Percentiles rank a stretch among this genome's conserved stretches.
phyloP scores from a whole-genome alignment of 179 eudicot genomes.

The Silene coronaria region DNA sequence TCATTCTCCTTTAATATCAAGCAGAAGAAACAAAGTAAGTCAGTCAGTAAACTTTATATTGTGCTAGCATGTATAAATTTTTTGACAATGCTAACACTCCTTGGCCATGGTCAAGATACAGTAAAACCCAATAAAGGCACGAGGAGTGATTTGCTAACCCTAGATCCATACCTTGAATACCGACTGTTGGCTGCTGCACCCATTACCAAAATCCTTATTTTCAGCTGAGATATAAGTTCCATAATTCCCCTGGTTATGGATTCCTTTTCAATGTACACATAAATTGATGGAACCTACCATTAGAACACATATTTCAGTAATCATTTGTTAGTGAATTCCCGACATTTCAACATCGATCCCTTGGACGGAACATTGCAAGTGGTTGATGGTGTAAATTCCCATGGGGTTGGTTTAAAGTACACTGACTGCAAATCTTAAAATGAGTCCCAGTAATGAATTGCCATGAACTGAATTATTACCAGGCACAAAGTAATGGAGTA shows the following conservation, averaged over 20 bases:
- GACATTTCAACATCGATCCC: background rate
- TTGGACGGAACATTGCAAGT: background rate
- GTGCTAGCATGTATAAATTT: background rate
- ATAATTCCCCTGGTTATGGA: conserved; percentile 63
- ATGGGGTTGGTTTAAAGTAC: too few relatives aligned
- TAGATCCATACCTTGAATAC: conserved; percentile 37
- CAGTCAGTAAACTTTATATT: background rate
- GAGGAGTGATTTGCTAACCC: background rate
- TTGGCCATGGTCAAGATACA: background rate
- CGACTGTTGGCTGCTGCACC: conserved; percentile 57
- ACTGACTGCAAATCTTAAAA: too few relatives aligned
- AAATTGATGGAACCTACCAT: conserved; percentile 43
- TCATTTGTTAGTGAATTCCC: background rate
- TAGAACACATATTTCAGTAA: background rate
- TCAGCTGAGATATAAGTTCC: conserved; percentile 41
- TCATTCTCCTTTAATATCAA: conserved; percentile 43
- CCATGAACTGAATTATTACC: background rate
- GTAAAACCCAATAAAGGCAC: background rate
- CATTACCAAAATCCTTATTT: conserved; percentile 56
- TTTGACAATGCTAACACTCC: background rate
- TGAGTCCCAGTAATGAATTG: background rate
- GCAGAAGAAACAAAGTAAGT: background rate
- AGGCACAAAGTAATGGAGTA: conserved; percentile 21
- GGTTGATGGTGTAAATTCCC: background rate
- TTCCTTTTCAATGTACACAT: conserved; percentile 51